phyloP scores from a whole-genome alignment of 129 eudicot genomes.

The Helianthus tuberosus region DNA sequence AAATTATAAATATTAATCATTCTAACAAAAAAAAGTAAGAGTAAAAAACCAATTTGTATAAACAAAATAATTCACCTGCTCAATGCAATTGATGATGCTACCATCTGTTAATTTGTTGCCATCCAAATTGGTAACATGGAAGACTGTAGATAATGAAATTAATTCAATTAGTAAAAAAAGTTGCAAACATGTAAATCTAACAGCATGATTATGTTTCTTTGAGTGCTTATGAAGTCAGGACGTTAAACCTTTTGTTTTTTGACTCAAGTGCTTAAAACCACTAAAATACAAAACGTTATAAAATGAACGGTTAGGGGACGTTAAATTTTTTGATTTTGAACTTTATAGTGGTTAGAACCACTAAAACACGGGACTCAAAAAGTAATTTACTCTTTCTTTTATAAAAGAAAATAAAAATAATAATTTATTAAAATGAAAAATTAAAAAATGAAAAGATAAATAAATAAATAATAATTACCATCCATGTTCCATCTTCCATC shows the following conservation, averaged over 20 bases:
- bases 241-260: too few relatives aligned
- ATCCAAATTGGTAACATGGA: slow-evolving; percentile 84
- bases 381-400: too few relatives aligned
- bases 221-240: too few relatives aligned
- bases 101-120: slow-evolving; percentile 79
- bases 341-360: too few relatives aligned
- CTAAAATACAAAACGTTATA: too few relatives aligned
- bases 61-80: slow-evolving; percentile 54
- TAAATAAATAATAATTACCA: slow-evolving; percentile 58
- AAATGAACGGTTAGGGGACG: too few relatives aligned
- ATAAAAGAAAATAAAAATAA: too few relatives aligned
- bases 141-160: slow-evolving; percentile 55
- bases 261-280: too few relatives aligned
- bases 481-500: slow-evolving; percentile 99
- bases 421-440: too few relatives aligned
- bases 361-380: too few relatives aligned
- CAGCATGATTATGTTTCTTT: slow-evolving; percentile 22
- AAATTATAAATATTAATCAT: neutral
- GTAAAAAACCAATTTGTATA: neutral
- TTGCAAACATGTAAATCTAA: slow-evolving; percentile 13
- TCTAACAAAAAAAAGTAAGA: neutral
- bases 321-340: too few relatives aligned
- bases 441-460: too few relatives aligned
- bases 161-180: slow-evolving; percentile 29
- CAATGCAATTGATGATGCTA: slow-evolving; percentile 72